Evolutionary conservation across 2,329 filamentous ascomycete species (phyloP).

Genomic region (Fusarium hainanense): DNA sequence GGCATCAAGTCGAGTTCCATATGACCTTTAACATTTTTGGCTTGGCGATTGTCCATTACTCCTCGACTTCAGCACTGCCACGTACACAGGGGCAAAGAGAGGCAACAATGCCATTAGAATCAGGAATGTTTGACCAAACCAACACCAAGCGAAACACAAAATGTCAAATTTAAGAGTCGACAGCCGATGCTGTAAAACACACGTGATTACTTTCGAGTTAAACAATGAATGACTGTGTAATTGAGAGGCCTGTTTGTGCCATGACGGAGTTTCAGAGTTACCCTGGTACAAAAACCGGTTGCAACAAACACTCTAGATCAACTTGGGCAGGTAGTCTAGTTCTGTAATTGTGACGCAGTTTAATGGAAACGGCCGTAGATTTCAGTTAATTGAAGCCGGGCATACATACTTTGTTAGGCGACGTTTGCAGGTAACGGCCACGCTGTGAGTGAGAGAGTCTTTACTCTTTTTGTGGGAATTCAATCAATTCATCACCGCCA

Average conservation of each 20-base stretch:
- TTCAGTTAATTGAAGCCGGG: not conserved
- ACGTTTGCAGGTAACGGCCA: conserved; percentile 26
- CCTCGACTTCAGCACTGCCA: not conserved
- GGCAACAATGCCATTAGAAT: conserved; percentile 1
- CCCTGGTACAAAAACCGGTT: not conserved
- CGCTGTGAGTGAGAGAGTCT: not conserved
- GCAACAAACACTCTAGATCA: not conserved
- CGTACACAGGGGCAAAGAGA: not conserved
- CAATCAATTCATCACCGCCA: conserved; percentile 25
- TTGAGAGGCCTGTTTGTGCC: conserved; percentile 7
- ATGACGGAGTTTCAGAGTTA: not conserved
- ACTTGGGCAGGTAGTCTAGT: not conserved
- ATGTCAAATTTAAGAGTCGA: not conserved
- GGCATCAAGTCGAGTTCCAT: not conserved
- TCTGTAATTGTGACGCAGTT: conserved; percentile 15
- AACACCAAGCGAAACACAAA: conserved; percentile 8
- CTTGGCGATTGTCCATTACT: not conserved
- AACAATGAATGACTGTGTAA: not conserved
- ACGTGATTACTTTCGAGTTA: conserved; percentile 7
- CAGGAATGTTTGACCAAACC: conserved; percentile 18
- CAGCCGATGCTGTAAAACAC: conserved; percentile 2
- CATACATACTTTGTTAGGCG: conserved; percentile 19
- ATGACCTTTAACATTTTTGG: not conserved
- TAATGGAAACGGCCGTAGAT: not conserved
- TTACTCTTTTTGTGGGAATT: conserved; percentile 21